Evolutionary conservation across 2,329 filamentous ascomycete species (phyloP), one percentile per base, ranked within the genome.

Genomic region (Pleurostoma richardsiae): DNA sequence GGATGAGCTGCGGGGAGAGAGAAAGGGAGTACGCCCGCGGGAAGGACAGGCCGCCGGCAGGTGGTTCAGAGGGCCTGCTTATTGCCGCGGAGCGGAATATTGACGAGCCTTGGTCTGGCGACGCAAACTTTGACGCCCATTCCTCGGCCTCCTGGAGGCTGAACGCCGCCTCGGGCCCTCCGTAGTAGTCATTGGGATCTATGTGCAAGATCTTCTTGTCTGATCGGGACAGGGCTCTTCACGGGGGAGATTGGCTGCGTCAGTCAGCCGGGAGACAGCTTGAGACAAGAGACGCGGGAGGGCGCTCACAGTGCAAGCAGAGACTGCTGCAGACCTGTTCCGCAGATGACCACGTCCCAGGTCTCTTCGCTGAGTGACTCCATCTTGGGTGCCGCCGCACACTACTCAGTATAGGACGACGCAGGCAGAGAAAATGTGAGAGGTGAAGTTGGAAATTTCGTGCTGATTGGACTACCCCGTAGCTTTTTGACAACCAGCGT

Each of bases 171-270:
- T 96, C 90, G 38, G 84, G 66, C 45, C 87, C 88, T 58, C 92
- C 92, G 69, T 97, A 97, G 67, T 89, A 95, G 52, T 83, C 77
- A 70, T 95, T 91, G 53, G 80, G 79, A 63, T 97, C 92, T 63
- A 96, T 73, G 65, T 97, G 92, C 50, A 97, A 79, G 55, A 96
- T 81, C 59, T 89, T 94, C 75, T 95, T 95, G 63, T 84, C 85
- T 52, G 90, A 95, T 61, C 91, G 86, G 56, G 92, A 97, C 58
- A 97, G 79, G 59, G 92, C 87, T 78, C 92, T 97, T 77, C 64
- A 71, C 50, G 54, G 54, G 49, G 59, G 50, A 47, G 59, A 63
- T 66, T 66, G 63, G 68, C 79, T 85, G 69, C 67, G 83, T 90
- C 80, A 88, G 85, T 88, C 81, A 86, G 83, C 82, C 64, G 71